These are phyloP conservation scores for Penicillium fuscoglaucum DNA, from an alignment of 2,329 filamentous ascomycete species.

Conservation along the genomic window DNA sequence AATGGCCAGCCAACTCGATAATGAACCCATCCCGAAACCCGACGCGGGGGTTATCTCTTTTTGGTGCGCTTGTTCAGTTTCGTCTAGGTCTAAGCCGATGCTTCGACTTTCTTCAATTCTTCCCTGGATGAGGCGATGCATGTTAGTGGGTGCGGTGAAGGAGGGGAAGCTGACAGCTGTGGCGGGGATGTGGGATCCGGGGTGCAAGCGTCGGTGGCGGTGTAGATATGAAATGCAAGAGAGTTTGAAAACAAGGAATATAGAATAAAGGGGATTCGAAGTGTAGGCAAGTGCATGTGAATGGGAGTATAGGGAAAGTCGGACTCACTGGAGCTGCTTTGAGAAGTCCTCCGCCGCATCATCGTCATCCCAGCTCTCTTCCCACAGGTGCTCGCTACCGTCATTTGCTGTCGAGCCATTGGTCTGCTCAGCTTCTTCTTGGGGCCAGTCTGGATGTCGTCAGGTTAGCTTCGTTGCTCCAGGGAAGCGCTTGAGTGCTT, in stretches of 20 bases:
- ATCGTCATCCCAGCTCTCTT: slow-evolving; percentile 99
- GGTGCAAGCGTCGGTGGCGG: not conserved
- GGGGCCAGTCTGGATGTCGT: slow-evolving; percentile 73
- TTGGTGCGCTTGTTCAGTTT: slow-evolving; percentile 12
- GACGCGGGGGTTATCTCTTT: not conserved
- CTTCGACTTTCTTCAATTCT: slow-evolving; percentile 91
- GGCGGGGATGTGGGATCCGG: not conserved
- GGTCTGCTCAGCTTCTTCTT: slow-evolving; percentile 80
- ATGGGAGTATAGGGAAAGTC: not conserved
- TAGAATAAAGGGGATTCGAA: not conserved
- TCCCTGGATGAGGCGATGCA: slow-evolving; percentile 43
- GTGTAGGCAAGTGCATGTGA: not conserved
- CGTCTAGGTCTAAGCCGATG: slow-evolving; percentile 58
- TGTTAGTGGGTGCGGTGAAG: slow-evolving; percentile 3
- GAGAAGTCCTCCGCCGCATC: slow-evolving; percentile 97
- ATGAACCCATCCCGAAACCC: slow-evolving; percentile 5
- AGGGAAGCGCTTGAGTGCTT: not conserved
- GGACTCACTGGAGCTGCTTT: slow-evolving; percentile 80
- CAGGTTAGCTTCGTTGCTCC: slow-evolving; percentile 7
- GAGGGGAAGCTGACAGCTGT: not conserved
- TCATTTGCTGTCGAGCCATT: slow-evolving; percentile 48
- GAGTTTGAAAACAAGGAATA: not conserved
- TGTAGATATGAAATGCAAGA: not conserved
- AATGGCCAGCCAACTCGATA: slow-evolving; percentile 13
- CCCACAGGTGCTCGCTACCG: slow-evolving; percentile 84